Evolutionary conservation across 306 rosid genomes (phyloP).

Genomic region (Astragalus glycyphyllos): DNA sequence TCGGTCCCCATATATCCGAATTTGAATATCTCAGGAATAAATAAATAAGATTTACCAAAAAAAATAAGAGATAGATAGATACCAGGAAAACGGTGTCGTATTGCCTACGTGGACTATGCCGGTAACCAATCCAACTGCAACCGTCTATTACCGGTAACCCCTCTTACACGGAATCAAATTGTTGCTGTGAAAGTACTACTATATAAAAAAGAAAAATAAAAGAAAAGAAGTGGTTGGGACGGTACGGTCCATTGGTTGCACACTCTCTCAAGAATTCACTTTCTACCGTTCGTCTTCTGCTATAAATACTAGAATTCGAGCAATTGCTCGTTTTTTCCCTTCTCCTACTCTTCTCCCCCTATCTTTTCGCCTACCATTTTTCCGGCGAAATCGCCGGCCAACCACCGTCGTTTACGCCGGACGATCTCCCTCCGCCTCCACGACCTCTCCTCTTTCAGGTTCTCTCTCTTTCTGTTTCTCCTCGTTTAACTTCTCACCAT

Average conservation of each 20-base stretch:
- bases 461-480: background rate
- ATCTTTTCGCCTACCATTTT: conserved; percentile 11
- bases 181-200: background rate
- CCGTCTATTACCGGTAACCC: conserved; percentile 54
- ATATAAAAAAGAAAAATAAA: background rate
- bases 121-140: conserved; percentile 30
- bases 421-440: conserved; percentile 10
- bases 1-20: background rate
- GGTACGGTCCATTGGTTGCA: conserved; percentile 42
- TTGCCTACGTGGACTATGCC: conserved; percentile 31
- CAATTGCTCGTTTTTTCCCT: background rate
- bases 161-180: conserved; percentile 3
- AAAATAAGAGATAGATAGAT: background rate
- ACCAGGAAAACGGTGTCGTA: conserved; percentile 45
- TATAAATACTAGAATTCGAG: conserved; percentile 54
- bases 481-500: background rate
- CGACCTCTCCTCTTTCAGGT: conserved; percentile 47
- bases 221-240: conserved; percentile 5
- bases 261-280: conserved; percentile 13
- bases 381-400: conserved; percentile 60
- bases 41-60: too few species aligned
- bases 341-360: background rate
- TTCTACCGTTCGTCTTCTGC: conserved; percentile 3
- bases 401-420: conserved; percentile 47
- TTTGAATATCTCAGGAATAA: background rate